Evolutionary conservation across 257 asterid species (phyloP), one percentile per base, ranked within the genome.

Genomic region (Lithospermum erythrorhizon): DNA sequence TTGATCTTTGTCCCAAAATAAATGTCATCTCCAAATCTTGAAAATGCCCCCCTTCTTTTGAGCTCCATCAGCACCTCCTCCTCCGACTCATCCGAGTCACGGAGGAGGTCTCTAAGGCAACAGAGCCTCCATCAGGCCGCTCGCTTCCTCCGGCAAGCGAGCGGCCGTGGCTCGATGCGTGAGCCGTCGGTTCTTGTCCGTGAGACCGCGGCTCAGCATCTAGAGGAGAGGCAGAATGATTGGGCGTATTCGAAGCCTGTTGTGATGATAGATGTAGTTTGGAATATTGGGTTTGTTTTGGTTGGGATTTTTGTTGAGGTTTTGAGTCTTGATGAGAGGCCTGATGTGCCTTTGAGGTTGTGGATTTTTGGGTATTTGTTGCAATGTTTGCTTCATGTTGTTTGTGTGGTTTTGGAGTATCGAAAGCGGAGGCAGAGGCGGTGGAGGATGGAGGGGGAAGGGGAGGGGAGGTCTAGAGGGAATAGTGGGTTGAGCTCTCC

Each of bases 231-330:
- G 6, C 97, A 89, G 53, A 89, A 82, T 79, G 95, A 89, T 64
- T 89, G 95, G 95, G 94, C 95, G 1, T 83, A 89, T 73, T 89
- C 97, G 5, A 89, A 84, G 83, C 97, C 95, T 21, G 73, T 89
- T 19, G 91, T 89, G 19, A 67, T 86, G 21, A 69, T 89, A 6
- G 97, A 89, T 84, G 80, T 86, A 14, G 57, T 82, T 2, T 89
- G 97, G 97, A 89, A 89, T 78, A 57, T 89, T 60, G 89, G 84
- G 1, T 89, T 86, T 70, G 77, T 89, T 23, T 53, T 69, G 16
- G 78, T 73, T 6, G 71, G 82, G 9, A 53, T 69, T 45, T 63
- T 76, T 19, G 85, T 79, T 67, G 53, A 73, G 65, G 64, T 68
- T 24, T 52, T 76, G 61, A 79, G 85, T 72, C 73, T 70, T 8